phyloP scores from a whole-genome alignment of 306 rosid species.

The Albizia julibrissin region DNA sequence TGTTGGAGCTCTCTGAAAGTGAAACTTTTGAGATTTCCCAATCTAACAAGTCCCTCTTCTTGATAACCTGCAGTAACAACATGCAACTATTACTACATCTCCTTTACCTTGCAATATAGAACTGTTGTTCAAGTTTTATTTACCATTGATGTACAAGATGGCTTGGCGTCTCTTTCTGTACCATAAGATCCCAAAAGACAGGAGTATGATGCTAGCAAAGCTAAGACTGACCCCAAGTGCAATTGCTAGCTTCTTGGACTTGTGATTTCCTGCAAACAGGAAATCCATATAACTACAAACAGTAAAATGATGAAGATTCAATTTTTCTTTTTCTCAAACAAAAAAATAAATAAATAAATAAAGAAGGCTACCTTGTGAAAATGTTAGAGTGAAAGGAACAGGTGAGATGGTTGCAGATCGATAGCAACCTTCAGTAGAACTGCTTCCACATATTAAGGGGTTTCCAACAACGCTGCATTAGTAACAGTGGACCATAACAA shows the following conservation, averaged over 20 bases:
- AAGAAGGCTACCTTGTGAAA: conserved; percentile 59
- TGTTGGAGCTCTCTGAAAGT: conserved; percentile 83
- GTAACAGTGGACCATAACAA: conserved; percentile 38
- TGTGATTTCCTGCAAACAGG: conserved; percentile 54
- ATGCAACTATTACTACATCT: background rate
- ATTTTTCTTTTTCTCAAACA: too few relatives aligned
- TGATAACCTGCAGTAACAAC: conserved; percentile 52
- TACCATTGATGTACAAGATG: conserved; percentile 69
- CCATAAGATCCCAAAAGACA: conserved; percentile 64
- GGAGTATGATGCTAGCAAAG: conserved; percentile 52
- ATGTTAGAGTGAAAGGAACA: conserved; percentile 54
- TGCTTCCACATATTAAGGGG: conserved; percentile 79
- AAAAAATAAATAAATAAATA: too few relatives aligned
- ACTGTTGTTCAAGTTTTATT: conserved; percentile 28
- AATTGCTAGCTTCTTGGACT: conserved; percentile 69
- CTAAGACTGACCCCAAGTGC: conserved; percentile 83
- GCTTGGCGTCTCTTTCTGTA: conserved; percentile 61
- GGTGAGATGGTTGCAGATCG: conserved; percentile 60
- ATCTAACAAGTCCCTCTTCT: conserved; percentile 75
- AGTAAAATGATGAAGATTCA: background rate
- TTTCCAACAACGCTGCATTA: conserved; percentile 74
- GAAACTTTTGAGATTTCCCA: conserved; percentile 85
- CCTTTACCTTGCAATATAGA: conserved; percentile 4
- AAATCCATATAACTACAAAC: background rate
- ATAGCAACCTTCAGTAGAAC: conserved; percentile 73